Base-by-base conservation (phyloP, 768 basidiomycete genomes). In the Ramaria sp. region DNA sequence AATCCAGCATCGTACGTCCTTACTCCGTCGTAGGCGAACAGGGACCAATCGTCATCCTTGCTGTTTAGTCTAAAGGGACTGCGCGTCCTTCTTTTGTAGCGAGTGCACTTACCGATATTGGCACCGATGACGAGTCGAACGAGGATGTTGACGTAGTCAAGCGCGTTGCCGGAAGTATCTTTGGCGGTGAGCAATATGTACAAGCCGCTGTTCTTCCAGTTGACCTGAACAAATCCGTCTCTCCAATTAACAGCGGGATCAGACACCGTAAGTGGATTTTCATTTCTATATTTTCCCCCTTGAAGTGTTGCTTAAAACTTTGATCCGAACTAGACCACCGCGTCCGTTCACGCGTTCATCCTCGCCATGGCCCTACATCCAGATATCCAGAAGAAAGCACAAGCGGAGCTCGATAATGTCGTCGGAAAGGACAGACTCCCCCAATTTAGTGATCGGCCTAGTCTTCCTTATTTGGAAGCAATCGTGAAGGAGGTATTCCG, bases 101-200 rank as follows among this genome's bases (percentile, higher is more conserved):
- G n/a, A 51, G 38, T 13, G 22, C 50, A 16, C 36, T 56, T 12
- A 28, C 15, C 24, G 28, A n/a, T 10, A 3, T 38, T 12, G 36
- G 39, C 13, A 12, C 48, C 15, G 56, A 62, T 10, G 32, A 37
- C n/a, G 27, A 50, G 8, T 49, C 61, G 22, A 63, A 68, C 47
- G 70, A 72, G 3, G 50, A 20, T 30, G n/a, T 36, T 45, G 50
- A 57, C 3, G 25, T 39, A 15, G 65, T 73, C 47, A 73, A 63
- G 56, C 71, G 70, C 37, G 71, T 70, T 39, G 72, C 73, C 30
- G 75, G 72, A 0, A 73, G 76, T 3, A 65, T 78, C 13, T 80
- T 79, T 43, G 70, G 71, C 6, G 72, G 73, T 73, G 47, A 57
- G 67, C 49, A n/a, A 16, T 18, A 9, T 52, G n/a, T n/a, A n/a